Base-by-base conservation (phyloP, 2,329 filamentous ascomycete species). In the Arthrocladium fulminans region DNA sequence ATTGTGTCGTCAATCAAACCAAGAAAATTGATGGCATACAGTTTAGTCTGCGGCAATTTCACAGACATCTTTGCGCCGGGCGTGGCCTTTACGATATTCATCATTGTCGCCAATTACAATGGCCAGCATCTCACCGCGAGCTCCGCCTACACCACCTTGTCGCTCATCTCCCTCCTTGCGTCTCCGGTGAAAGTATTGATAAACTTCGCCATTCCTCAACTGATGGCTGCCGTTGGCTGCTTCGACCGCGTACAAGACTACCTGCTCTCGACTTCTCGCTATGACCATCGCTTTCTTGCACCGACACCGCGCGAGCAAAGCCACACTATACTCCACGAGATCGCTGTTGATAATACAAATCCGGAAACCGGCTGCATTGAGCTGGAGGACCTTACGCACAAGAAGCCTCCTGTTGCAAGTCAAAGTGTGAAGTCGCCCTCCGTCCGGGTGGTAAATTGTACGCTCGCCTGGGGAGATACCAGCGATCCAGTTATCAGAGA, bases 391-490 rank as follows among this genome's bases (percentile, higher is more conserved):
- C 13, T 29, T 7, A 7, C 27, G 27, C 27, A 7, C 7, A 7
- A 13, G 7, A 29, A 7, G 7, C 27, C 7, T 32, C 40, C 10
- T 23, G 35, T 8, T 17, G 9, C 17, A 27, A 45, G 9, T 19
- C 24, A 5, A 27, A 53, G 3, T 57, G 64, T 29, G 65, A 29
- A 13, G 27, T 7, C 27, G 7, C 27, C 27, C 13, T 7, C 66
- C 23, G 59, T 72, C 12, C 54, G 65, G 7, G 64, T 75, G 15
- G 65, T 71, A 55, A 62, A 70, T 29, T 71, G 63, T 2, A 66
- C 61, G 50, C 75, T 75, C 56, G 67, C 67, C 8, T 76, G 73
- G 72, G 67, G 72, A 3, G 62, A 67, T 19, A 66, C 68, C 38
- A 61, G 64, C 3, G 7, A 29, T 7, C 61, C 72, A 1, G 51